Percentiles rank a stretch among this genome's conserved stretches.
Evolutionary conservation across 768 basidiomycete species (phyloP).

Genomic region (Tylopilus vinaceipallidus): DNA sequence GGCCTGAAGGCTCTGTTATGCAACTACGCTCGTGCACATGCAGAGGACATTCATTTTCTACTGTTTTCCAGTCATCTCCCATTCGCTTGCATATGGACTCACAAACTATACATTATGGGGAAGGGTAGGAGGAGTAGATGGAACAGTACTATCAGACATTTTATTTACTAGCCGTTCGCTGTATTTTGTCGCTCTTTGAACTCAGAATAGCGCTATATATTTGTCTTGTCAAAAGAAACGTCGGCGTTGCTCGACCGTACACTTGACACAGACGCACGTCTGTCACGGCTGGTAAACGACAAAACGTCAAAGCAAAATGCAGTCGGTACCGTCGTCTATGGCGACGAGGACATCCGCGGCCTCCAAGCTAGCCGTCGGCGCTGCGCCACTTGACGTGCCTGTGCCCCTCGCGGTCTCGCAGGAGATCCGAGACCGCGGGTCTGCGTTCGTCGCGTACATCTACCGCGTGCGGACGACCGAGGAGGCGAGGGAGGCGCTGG

Average conservation of each 20-base stretch:
- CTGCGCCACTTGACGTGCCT: no score
- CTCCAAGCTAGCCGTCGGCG: no score
- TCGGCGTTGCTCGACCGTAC: no score
- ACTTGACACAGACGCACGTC: no score
- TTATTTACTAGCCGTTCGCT: neutral
- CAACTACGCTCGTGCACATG: constrained; percentile 6
- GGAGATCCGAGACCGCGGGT: constrained; percentile 74
- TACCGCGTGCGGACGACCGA: constrained; percentile 52
- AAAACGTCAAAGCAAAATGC: no score
- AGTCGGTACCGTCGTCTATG: no score
- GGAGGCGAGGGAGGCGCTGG: constrained; percentile 47
- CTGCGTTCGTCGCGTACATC: constrained; percentile 65
- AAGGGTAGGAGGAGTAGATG: neutral
- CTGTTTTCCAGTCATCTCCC: neutral
- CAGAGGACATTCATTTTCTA: constrained; percentile 6
- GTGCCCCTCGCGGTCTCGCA: constrained; percentile 49
- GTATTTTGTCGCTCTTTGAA: neutral
- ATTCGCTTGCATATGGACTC: neutral
- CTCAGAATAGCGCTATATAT: no score
- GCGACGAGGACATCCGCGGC: no score
- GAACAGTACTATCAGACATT: neutral
- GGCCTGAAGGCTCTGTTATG: no score
- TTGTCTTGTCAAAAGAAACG: no score
- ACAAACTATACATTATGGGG: constrained; percentile 8
- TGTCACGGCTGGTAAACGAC: no score